Evolutionary conservation across 2,329 filamentous ascomycete genomes (phyloP), one percentile per base, ranked within the genome.

Genomic region (Alternaria brassicae): DNA sequence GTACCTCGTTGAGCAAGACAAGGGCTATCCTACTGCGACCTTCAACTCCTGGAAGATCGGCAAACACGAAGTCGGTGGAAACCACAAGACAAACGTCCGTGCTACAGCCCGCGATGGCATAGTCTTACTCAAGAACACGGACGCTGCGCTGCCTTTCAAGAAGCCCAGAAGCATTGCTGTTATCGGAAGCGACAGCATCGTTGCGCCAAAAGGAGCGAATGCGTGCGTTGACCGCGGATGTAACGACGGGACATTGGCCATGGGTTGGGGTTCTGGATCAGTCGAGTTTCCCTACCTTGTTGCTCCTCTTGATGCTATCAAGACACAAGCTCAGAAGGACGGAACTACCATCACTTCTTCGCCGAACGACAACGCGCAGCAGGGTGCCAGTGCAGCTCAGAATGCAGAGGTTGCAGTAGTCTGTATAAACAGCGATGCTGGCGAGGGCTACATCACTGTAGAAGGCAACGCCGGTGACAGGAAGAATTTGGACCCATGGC

Each of bases 151-250:
- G 30, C 93, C 94, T 0, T 83, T 97, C n/a, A 88, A 66, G 19
- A 74, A 75, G 53, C 87, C 58, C 78, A 88, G 74, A 91, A 94
- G 67, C 93, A 53, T 86, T 27, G 76, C 76, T 10, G 72, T 78
- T 15, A 73, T 97, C 68, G 94, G 94, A 19, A 89, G 92, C 51
- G 94, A 98, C 76, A 91, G 93, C 15, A 91, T 91, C 1, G 83
- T 88, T 15, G 94, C 91, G 73, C 82, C 85, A 0, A 83, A 83
- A 21, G 94, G 94, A 1, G 88, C 91, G 25, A 97, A 97, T 70
- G 88, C 90, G 27, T 97, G 93, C 49, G 59, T 72, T 9, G 90
- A 96, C 77, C 86, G 91, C 28, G 87, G 77, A 70, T 89, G 82
- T 74, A 82, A 79, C 74, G 83, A 85, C 40, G 86, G 86, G 13